Percentiles rank a stretch among this genome's conserved stretches.
Conservation (phyloP, 1,139 yeast genomes). For the Scheffersomyces parashehatae region DNA sequence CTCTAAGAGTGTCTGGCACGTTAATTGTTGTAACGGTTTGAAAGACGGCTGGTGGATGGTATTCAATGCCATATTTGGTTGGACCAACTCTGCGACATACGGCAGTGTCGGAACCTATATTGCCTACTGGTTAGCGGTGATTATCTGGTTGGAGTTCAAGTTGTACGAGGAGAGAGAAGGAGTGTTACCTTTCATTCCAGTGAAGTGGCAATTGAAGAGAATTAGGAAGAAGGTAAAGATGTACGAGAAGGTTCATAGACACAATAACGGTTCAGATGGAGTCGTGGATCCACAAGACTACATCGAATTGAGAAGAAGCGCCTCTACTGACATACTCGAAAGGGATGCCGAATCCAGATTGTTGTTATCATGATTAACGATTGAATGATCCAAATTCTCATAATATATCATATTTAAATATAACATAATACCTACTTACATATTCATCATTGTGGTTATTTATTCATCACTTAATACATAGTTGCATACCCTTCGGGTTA, state of each 20-base stretch:
- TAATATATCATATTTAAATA: too few relatives aligned
- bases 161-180: conserved; percentile 34
- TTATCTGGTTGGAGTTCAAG: conserved; percentile 21
- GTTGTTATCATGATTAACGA: not conserved
- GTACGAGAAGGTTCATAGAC: conserved; percentile 8
- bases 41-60: conserved; percentile 54
- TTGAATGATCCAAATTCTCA: too few relatives aligned
- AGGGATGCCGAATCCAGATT: not conserved
- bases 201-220: conserved; percentile 24
- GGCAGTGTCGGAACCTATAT: conserved; percentile 44
- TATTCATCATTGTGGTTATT: too few relatives aligned
- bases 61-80: conserved; percentile 46
- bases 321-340: not conserved
- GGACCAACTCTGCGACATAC: conserved; percentile 52
- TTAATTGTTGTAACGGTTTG: conserved; percentile 49
- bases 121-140: conserved; percentile 37
- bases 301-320: not conserved
- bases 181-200: conserved; percentile 28
- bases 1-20: conserved; percentile 46
- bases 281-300: not conserved
- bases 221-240: conserved; percentile 20
- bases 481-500: too few relatives aligned
- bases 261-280: not conserved
- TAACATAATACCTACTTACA: too few relatives aligned
- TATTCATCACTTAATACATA: too few relatives aligned